Base-by-base conservation (phyloP, 169 alveolate species). In the Plasmodium vivax region DNA sequence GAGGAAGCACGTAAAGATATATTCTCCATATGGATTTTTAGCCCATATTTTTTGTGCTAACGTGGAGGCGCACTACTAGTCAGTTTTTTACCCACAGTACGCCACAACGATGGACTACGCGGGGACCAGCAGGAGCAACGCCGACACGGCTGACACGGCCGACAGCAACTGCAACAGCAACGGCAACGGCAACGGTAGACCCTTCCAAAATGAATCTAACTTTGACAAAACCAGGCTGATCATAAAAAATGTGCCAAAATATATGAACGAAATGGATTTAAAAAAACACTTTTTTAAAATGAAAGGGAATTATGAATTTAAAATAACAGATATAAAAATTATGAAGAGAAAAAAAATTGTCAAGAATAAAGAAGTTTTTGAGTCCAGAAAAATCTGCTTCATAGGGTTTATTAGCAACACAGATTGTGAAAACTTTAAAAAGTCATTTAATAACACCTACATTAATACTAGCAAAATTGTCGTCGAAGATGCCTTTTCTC, bases 401-500 rank as follows among this genome's bases (percentile, higher is more conserved):
- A 97, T 98, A 10, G 99, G 99, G 7, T 98, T 97, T 85, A 93
- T 95, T 19, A 95, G 95, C 30, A 98, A 97, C 62, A 90, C 81
- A 16, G 98, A 96, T 68, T 99, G 99, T 16, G 95, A 93, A 14
- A 92, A 94, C 83, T 98, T 98, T 58, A 94, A 95, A 73, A 97
- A 98, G 45, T 96, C 95, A 85, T 98, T 97, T 95, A 94, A 98
- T 88, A 97, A 97, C 12, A 96, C 98, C 6, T 98, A 96, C 84
- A 95, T 98, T 71, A 97, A 97, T 85, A 96, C 99, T 34, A 95
- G 98, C 58, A 96, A 97, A 95, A 96, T 98, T 41, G 73, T 93
- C 27, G 96, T 98, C 7, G 99, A 98, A 74, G 97, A 92, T 84
- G 98, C 99, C 7, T 93, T 94, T 75, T 97, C 98, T 45, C 98